Percentiles rank a stretch among this genome's conserved stretches.
phyloP scores from a whole-genome alignment of 2,329 filamentous ascomycete species.

The Microsporum canis region DNA sequence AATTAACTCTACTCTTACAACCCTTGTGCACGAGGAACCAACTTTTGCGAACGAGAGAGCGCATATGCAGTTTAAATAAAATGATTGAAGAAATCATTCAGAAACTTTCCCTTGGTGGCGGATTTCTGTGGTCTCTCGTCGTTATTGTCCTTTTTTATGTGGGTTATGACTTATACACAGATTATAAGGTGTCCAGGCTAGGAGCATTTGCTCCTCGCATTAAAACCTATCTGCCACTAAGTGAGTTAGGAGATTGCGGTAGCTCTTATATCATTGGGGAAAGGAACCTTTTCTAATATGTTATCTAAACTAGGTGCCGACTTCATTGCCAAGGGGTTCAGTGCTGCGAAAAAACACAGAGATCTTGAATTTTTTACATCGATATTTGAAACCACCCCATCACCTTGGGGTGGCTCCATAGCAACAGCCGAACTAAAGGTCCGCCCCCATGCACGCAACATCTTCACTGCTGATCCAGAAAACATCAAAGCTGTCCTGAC shows the following conservation, averaged over 20 bases:
- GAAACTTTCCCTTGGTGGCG: constrained; percentile 3
- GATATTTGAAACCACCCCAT: constrained; percentile 36
- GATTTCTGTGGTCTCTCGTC: not conserved
- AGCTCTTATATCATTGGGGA: not conserved
- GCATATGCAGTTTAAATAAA: not conserved
- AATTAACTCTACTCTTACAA: not conserved
- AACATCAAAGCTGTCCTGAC: constrained; percentile 89
- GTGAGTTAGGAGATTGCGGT: constrained; percentile 16
- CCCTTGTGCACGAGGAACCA: not conserved
- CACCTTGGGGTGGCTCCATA: constrained; percentile 40
- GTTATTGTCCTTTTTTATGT: not conserved
- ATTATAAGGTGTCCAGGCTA: constrained; percentile 21
- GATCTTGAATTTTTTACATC: constrained; percentile 52
- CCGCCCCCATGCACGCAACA: constrained; percentile 37
- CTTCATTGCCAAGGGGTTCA: constrained; percentile 48
- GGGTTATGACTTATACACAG: constrained; percentile 1
- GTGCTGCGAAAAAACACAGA: constrained; percentile 41
- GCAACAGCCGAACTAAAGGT: constrained; percentile 51
- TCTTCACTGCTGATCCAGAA: constrained; percentile 72
- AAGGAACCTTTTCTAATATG: constrained; percentile 8
- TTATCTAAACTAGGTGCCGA: constrained; percentile 47
- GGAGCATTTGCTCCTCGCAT: constrained; percentile 28
- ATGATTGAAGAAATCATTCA: constrained; percentile 11
- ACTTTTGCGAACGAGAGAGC: not conserved
- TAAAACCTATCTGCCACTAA: constrained; percentile 27